Conservation (phyloP, 2,329 filamentous ascomycete species). For the Neoscytalidium dimidiatum region DNA sequence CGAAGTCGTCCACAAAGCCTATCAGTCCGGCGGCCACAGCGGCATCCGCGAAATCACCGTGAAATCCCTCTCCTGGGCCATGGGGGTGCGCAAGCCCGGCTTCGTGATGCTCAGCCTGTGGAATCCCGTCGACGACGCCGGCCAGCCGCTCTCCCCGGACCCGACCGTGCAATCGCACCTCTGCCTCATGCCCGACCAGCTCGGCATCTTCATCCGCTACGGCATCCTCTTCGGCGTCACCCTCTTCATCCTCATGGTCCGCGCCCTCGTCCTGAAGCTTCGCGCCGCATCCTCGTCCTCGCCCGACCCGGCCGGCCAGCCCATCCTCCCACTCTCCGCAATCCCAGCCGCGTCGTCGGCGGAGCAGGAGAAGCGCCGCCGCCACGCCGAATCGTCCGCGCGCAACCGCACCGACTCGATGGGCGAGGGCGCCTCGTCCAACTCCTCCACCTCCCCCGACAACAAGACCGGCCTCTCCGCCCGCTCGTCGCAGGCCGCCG, state of each 20-base stretch:
- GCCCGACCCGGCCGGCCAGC: background rate
- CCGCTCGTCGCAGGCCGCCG: slow-evolving; percentile 30
- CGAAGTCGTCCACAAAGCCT: slow-evolving; percentile 75
- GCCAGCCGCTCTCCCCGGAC: slow-evolving; percentile 30
- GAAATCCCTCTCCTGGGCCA: slow-evolving; percentile 93
- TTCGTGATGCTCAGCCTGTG: slow-evolving; percentile 88
- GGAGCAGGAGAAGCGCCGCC: slow-evolving; percentile 29
- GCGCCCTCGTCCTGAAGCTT: slow-evolving; percentile 36
- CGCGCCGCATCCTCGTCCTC: slow-evolving; percentile 1
- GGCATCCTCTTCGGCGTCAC: slow-evolving; percentile 61
- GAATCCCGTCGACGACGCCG: slow-evolving; percentile 74
- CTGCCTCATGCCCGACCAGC: slow-evolving; percentile 86
- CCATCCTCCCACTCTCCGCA: slow-evolving; percentile 32
- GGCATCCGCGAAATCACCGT: slow-evolving; percentile 80
- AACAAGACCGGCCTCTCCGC: slow-evolving; percentile 26
- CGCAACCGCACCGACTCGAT: slow-evolving; percentile 21
- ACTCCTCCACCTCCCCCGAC: slow-evolving; percentile 34
- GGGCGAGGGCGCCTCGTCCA: slow-evolving; percentile 28
- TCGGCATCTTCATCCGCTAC: slow-evolving; percentile 82
- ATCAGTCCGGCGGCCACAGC: slow-evolving; percentile 57
- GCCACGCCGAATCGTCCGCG: slow-evolving; percentile 3
- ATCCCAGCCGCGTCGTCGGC: slow-evolving; percentile 22
- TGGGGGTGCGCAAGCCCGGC: slow-evolving; percentile 87
- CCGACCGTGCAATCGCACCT: slow-evolving; percentile 82
- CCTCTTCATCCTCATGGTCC: slow-evolving; percentile 48